phyloP scores from a whole-genome alignment of 768 basidiomycete species.

The Pleurotus tuoliensis region DNA sequence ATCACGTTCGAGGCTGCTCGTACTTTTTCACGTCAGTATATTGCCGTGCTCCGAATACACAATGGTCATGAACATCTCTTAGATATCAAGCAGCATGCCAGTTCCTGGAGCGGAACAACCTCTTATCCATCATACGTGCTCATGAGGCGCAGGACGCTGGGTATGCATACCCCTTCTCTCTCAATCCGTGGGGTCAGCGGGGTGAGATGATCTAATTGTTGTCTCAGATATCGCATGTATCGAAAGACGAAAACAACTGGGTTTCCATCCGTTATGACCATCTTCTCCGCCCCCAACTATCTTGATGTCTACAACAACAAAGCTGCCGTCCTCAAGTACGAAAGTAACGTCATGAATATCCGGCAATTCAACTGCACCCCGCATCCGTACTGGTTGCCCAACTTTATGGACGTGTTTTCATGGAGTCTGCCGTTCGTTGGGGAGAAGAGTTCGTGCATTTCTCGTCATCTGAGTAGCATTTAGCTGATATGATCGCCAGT shows the following conservation, averaged over 20 bases:
- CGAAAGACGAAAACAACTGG: slow-evolving; percentile 97
- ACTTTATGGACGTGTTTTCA: slow-evolving; percentile 99
- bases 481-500: slow-evolving; percentile 33
- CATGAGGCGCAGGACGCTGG: slow-evolving; percentile 99
- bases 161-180: slow-evolving; percentile 36
- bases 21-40: slow-evolving; percentile 88
- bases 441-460: slow-evolving; percentile 75
- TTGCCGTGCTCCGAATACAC: slow-evolving; percentile 50
- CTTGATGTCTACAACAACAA: slow-evolving; percentile 99
- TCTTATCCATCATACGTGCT: slow-evolving; percentile 94
- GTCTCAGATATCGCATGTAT: slow-evolving; percentile 89
- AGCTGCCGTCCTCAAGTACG: slow-evolving; percentile 97
- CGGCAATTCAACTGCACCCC: slow-evolving; percentile 97
- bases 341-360: slow-evolving; percentile 98
- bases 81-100: slow-evolving; percentile 96
- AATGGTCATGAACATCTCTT: background rate
- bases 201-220: background rate
- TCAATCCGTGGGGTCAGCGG: background rate
- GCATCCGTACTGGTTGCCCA: slow-evolving; percentile 96
- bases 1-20: slow-evolving; percentile 94
- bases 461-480: background rate
- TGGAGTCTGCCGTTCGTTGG: slow-evolving; percentile 99
- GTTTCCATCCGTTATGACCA: slow-evolving; percentile 99
- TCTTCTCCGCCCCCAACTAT: slow-evolving; percentile 98
- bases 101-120: slow-evolving; percentile 95